Percentiles rank a stretch among this genome's conserved stretches.
Evolutionary conservation across 2,329 filamentous ascomycete genomes (phyloP).

Genomic region (Trichoderma koningii): DNA sequence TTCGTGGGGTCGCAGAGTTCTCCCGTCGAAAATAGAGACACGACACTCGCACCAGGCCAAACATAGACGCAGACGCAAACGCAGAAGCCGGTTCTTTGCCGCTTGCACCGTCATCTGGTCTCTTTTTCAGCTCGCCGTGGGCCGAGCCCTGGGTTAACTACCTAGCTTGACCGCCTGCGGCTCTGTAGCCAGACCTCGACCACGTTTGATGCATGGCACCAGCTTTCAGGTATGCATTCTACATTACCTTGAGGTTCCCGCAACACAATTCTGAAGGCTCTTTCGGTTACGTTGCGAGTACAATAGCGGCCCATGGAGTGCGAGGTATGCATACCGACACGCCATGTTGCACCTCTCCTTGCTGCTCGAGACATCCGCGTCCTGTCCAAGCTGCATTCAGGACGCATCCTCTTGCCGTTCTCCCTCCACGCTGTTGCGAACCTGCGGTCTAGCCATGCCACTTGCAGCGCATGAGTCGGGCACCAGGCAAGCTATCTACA

Average conservation of each 20-base stretch:
- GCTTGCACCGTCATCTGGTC: constrained; percentile 14
- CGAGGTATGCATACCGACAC: background rate
- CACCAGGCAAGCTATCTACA: constrained; percentile 8
- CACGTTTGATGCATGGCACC: background rate
- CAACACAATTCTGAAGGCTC: no score
- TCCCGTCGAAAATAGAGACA: background rate
- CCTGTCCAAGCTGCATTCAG: background rate
- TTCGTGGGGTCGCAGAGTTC: constrained; percentile 18
- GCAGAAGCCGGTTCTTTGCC: background rate
- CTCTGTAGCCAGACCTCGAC: background rate
- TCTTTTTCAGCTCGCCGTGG: constrained; percentile 25
- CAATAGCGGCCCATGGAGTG: background rate
- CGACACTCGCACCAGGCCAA: background rate
- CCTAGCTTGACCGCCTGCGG: constrained; percentile 9
- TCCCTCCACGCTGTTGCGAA: background rate
- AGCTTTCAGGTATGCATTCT: background rate
- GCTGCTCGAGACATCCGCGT: background rate
- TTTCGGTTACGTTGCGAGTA: no score
- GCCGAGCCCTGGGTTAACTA: constrained; percentile 7
- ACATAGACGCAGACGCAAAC: background rate
- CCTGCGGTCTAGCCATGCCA: background rate
- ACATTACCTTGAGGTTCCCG: background rate
- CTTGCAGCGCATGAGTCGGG: constrained; percentile 11
- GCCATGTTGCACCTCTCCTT: background rate
- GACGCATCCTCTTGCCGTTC: background rate